A percentile compares a stretch with the other conserved stretches of the same genome.
Evolutionary conservation across 2,329 filamentous ascomycete species (phyloP).

Genomic region (Colletotrichum agaves): DNA sequence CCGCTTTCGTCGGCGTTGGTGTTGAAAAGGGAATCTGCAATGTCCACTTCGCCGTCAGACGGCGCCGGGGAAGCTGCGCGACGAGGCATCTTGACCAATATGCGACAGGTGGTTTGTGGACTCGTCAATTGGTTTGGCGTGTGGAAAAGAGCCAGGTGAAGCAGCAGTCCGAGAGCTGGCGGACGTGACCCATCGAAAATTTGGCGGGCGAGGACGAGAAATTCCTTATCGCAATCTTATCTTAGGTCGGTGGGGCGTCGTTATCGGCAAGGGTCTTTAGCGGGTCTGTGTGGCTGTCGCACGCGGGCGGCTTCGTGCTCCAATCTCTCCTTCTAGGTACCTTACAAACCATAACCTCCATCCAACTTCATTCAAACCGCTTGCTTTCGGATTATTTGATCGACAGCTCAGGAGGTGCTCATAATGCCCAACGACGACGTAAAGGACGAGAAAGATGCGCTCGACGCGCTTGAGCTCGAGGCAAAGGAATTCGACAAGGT

Average conservation of each 20-base stretch:
- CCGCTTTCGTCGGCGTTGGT: conserved; percentile 56
- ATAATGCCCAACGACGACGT: conserved; percentile 51
- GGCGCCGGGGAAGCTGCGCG: conserved; percentile 82
- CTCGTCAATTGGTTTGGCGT: conserved; percentile 7
- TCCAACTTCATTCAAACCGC: neutral
- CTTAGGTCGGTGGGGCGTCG: conserved; percentile 26
- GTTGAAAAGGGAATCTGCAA: conserved; percentile 80
- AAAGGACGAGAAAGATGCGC: conserved; percentile 76
- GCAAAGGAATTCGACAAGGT: conserved; percentile 93
- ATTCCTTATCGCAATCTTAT: conserved; percentile 39
- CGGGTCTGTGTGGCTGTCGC: conserved; percentile 21
- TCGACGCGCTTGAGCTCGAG: conserved; percentile 84
- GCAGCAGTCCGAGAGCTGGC: conserved; percentile 19
- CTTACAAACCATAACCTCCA: neutral
- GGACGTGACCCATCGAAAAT: conserved; percentile 30
- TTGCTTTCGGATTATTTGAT: neutral
- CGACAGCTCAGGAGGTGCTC: neutral
- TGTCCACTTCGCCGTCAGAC: conserved; percentile 93
- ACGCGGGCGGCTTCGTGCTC: conserved; percentile 26
- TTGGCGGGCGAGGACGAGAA: conserved; percentile 33
- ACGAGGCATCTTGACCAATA: conserved; percentile 68
- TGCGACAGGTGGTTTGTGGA: neutral
- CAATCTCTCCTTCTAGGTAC: neutral
- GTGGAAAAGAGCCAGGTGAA: conserved; percentile 11
- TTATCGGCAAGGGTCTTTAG: conserved; percentile 9